Evolutionary conservation across 768 basidiomycete genomes (phyloP), one percentile per base, ranked within the genome.

Genomic region (Termitomyces sp.): DNA sequence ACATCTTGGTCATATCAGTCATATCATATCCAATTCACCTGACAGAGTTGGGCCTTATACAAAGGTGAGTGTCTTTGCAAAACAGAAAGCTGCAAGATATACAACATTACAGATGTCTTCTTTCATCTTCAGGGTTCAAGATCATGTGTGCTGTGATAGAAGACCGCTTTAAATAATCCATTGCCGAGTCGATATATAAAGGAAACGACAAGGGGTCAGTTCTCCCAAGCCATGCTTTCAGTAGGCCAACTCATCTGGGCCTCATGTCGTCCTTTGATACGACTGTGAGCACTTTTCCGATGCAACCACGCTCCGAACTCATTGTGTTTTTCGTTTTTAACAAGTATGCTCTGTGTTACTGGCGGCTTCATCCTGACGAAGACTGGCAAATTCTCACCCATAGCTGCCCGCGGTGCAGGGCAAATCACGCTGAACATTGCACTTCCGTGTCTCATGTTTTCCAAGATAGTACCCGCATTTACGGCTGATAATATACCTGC

Each of bases 391-490:
- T 81, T 90, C 41, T 79, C 86, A 4, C 66, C 76, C 1, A 71
- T 78, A 22, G 88, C 84, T 8, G 80, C 86, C 5, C 71, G 79
- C 51, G 83, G 85, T 5, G 77, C 76, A 1, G 85, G 83, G 0
- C 85, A 87, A 60, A 71, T 90, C 7, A 67, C 83, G 29, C 69
- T 90, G 73, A 88, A 87, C 61, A 76, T 90, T 55, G 74, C 82
- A 2, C 63, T 85, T 9, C 88, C 88, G 10, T 79, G 78, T 61
- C 76, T 89, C 14, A 69, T 89, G 74, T 88, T 90, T 68, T 87
- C 86, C 7, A 86, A 82, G 60, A 87, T 90, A 49, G 77, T 90
- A 0, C 84, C 86, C 0, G 80, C 85, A 2, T 86, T 90, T 59
- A 79, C 74, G 9, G 61, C 79, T 0, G 76, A 84, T 36, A 88